A percentile compares a stretch with the other conserved stretches of the same genome.
These are phyloP conservation scores for Scutellospora calospora DNA, from an alignment of 371 early-diverging fungal species.

Conservation along the genomic window DNA sequence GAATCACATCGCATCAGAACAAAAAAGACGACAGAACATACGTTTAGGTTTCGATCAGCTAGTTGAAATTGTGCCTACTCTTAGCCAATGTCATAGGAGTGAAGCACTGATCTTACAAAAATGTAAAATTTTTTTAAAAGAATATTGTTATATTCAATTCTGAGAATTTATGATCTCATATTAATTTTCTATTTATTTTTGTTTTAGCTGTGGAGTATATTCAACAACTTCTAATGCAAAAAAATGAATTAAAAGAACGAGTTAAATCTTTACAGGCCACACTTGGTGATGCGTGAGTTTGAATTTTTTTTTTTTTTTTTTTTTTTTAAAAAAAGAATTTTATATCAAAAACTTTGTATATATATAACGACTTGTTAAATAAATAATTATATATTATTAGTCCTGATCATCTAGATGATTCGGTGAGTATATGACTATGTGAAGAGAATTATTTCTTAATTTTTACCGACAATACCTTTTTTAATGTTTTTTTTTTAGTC, in stretches of 20 bases:
- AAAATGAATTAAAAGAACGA: constrained; percentile 56
- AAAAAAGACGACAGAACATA: constrained; percentile 90
- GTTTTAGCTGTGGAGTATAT: constrained; percentile 58
- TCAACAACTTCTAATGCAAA: constrained; percentile 52
- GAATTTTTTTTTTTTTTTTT: constrained; percentile 15
- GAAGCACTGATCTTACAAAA: constrained; percentile 64
- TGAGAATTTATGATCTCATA: not conserved
- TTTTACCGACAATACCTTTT: not conserved
- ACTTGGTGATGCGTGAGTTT: constrained; percentile 57
- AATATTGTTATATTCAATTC: too few species aligned
- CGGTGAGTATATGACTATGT: constrained; percentile 18
- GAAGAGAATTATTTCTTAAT: not conserved
- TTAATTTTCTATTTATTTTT: not conserved
- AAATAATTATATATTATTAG: not conserved
- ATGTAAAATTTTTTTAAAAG: constrained; percentile 49
- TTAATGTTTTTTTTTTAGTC: constrained; percentile 18
- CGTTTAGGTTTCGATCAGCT: constrained; percentile 84
- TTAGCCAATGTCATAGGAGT: constrained; percentile 62
- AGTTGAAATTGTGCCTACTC: constrained; percentile 80
- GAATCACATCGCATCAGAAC: constrained; percentile 95
- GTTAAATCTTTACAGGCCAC: constrained; percentile 53
- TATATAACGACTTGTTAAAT: too few species aligned
- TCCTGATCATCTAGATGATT: constrained; percentile 39
- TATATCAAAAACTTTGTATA: not conserved
- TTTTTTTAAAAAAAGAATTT: not conserved